Evolutionary conservation across 768 basidiomycete genomes (phyloP), one percentile per base, ranked within the genome.

Genomic region (Phlegmacium glaucopus): DNA sequence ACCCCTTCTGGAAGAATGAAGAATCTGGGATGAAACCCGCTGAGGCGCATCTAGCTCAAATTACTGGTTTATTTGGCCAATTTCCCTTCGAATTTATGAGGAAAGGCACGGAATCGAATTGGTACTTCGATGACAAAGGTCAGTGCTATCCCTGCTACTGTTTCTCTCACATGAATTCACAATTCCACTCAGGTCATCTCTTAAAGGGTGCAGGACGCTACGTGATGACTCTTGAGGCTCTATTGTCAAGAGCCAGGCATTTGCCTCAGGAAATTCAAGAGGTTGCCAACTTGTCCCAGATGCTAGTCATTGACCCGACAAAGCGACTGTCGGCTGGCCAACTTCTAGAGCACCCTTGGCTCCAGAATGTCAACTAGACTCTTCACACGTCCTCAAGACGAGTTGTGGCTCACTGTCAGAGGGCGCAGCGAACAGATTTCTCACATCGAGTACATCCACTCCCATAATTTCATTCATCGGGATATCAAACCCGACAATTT

Each of bases 401-500:
- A 22, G 22, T 22, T 22, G 5, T 22, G 22, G 22, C 22, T 22
- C 5, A 22, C 22, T 22, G 22, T 22, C 22, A 22, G 22, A 22
- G 22, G 22, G 22, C 22, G 22, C 22, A 22, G 22, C 22, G 22
- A n/a, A 55, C 47, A 96, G 93, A 93, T 99, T 61, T 97, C 95
- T 43, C 92, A 95, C 55, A 92, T 98, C 63, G 96, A 99, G 65
- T 99, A 99, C 74, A 92, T 97, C 61, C 96, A 99, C 74, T 98
- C 94, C 8, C 91, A 95, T 67, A 98, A 98, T 77, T 98, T 99
- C 68, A 90, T 90, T 62, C 94, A 90, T 58, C 87, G 88, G 54
- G 96, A 99, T 65, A 96, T 99, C 81, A 99, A 99, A 68, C 96
- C 96, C 30, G 95, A 98, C 78, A 98, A 99, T 75, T 99, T 99